Base-by-base conservation (phyloP, 495 filamentous ascomycete species). In the Chaetomium tenue region DNA sequence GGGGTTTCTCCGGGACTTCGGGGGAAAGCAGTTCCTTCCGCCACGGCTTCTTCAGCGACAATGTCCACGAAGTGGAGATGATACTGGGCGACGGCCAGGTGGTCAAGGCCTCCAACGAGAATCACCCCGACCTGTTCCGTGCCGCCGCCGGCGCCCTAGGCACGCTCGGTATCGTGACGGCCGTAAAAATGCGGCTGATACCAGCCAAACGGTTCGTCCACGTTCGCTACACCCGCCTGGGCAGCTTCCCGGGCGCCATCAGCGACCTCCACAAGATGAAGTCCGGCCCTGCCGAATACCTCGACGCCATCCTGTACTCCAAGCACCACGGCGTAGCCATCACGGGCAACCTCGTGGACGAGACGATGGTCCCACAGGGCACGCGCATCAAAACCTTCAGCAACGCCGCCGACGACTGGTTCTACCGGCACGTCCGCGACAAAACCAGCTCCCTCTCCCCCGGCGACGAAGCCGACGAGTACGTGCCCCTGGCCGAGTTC, bases 321-420 rank as follows among this genome's bases (percentile, higher is more conserved):
- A 50, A 50, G 46, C 46, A 50, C 3, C 46, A 50, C 46, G 46
- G n/a, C 46, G 46, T 50, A 20, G 46, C 46, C n/a, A 50, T 50
- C 2, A 23, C 46, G 46, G 46, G 46, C n/a, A 50, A 20, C 20
- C 20, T 23, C 9, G 20, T 50, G 0, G n/a, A 50, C 46, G 20
- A 50, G 18, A 12, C 6, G 3, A 18, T 16, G 40, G 13, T 50
- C n/a, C 46, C 46, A n/a, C 12, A 23, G 46, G 16, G 18, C 46
- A n/a, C 46, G 0, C 46, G 46, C 46, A 50, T 50, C 46, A 20
- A 50, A 12, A 50, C 46, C 2, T 50, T 50, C 46, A 50, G 46
- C 18, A 23, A 50, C 46, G 46, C 46, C 18, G 46, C 46, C 16
- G 46, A 50, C 46, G 46, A 50, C 6, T 50, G 46, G 46, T 50